Evolutionary conservation across 208 protist species (phyloP), one percentile per base, ranked within the genome.

Genomic region (Vickermania ingenoplastis): DNA sequence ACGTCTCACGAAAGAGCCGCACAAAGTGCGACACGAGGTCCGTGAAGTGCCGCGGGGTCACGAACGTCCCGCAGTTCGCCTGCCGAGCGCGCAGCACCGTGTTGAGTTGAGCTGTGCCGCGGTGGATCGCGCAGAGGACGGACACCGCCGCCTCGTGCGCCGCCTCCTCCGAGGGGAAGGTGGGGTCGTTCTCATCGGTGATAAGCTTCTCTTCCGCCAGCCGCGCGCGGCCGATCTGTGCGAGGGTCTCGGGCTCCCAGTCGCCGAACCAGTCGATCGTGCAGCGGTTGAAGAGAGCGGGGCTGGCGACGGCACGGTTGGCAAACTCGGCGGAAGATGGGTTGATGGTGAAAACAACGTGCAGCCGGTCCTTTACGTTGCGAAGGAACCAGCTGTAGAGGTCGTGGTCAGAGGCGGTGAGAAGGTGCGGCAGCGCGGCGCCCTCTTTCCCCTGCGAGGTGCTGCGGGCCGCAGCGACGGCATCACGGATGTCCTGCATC

Each of bases 271-370:
- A 99, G 80, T 99, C 97, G 50, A 99, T 91, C 4, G 99, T 98
- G 81, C 98, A 99, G 17, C 98, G 92, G 79, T 99, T 99, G 79
- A 99, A 99, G 24, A 99, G 86, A 22, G 99, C 98, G 13, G 99
- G 98, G 36, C 97, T 99, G 17, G 97, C 95, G 22, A 96, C 84
- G 0, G 92, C 81, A 58, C 97, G 88, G 31, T 90, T 92, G 13
- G 93, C 78, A 63, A 99, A 98, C 58, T 98, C 97, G 41, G 88
- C 79, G 2, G 79, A 92, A 28, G 95, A 83, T n/a, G 99, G 98
- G 77, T 99, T 99, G 81, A 99, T 99, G 24, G 98, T 99, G 69
- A 99, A 99, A 21, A 99, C 94, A 11, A 99, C 93, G 71, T 99
- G 99, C 25, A 99, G 81, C 66, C 99, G 99, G 61, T 82, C 69